A percentile compares a stretch with the other conserved stretches of the same genome.
These are phyloP conservation scores for Fusarium vanettenii DNA, from an alignment of 2,329 filamentous ascomycete species.

Conservation along the genomic window DNA sequence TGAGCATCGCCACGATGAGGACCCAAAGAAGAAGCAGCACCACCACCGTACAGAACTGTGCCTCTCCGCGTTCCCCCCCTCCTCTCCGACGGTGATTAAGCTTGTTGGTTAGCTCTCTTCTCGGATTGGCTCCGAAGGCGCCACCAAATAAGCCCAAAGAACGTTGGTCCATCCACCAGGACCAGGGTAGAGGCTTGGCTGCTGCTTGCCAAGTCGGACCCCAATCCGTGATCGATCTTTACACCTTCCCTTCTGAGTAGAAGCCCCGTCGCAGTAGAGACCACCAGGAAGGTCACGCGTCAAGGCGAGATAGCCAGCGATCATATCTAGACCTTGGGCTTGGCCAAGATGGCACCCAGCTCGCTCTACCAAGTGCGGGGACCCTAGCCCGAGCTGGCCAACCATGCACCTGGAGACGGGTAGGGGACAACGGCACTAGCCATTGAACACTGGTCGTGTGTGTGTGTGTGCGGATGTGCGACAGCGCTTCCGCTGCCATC, in stretches of 20 bases:
- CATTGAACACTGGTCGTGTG: background rate
- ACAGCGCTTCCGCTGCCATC: constrained; percentile 4
- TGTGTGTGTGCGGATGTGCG: background rate
- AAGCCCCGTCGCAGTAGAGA: constrained; percentile 17
- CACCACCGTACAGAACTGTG: background rate
- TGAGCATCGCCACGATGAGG: background rate
- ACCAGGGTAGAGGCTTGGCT: background rate
- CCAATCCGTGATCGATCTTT: constrained; percentile 21
- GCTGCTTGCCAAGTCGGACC: constrained; percentile 26
- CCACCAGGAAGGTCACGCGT: constrained; percentile 29
- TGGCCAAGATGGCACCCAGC: background rate
- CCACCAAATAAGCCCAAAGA: constrained; percentile 14
- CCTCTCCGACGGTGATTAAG: constrained; percentile 28
- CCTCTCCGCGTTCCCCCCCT: background rate
- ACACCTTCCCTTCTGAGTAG: constrained; percentile 40
- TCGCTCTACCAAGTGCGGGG: constrained; percentile 33
- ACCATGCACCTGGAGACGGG: background rate
- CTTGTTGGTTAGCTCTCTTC: constrained; percentile 20
- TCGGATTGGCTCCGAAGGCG: constrained; percentile 4
- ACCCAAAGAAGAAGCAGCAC: background rate
- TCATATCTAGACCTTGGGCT: background rate
- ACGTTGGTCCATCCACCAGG: background rate
- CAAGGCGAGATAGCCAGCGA: constrained; percentile 32
- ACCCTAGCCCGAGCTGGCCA: constrained; percentile 2
- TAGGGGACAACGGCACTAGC: background rate